These are phyloP conservation scores for Chlamydomonas incerta DNA, from an alignment of 139 green algal species.

Conservation along the genomic window DNA sequence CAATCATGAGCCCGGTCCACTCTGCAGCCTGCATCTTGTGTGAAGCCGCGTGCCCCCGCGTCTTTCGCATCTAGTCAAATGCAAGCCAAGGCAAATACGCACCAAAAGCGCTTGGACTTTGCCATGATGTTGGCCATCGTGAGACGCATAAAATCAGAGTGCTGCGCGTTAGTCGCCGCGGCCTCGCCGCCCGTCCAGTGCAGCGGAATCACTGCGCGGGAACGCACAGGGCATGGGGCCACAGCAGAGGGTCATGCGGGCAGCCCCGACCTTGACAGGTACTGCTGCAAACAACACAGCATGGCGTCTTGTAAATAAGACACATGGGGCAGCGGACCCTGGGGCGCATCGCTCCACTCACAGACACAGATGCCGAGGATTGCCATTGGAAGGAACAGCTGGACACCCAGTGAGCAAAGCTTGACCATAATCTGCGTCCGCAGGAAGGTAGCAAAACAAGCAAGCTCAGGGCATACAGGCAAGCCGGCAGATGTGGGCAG, in stretches of 20 bases:
- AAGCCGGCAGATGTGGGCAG: too few relatives aligned
- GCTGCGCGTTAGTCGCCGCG: too few relatives aligned
- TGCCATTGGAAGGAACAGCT: slow-evolving; percentile 45
- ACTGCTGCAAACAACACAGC: too few relatives aligned
- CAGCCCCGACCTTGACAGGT: too few relatives aligned
- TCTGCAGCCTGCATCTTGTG: too few relatives aligned
- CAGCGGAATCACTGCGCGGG: slow-evolving; percentile 26
- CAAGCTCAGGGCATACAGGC: too few relatives aligned
- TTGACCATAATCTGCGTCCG: slow-evolving; percentile 61
- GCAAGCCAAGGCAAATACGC: background rate
- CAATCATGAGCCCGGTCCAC: too few relatives aligned
- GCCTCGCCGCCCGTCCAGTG: slow-evolving; percentile 16
- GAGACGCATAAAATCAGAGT: slow-evolving; percentile 36
- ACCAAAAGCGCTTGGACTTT: slow-evolving; percentile 21
- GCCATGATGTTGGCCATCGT: slow-evolving; percentile 49
- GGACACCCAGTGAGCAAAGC: slow-evolving; percentile 38
- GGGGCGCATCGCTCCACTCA: background rate
- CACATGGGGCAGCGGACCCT: background rate
- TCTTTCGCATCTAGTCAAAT: too few relatives aligned
- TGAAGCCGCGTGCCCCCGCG: too few relatives aligned
- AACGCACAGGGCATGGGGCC: background rate
- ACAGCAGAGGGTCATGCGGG: too few relatives aligned
- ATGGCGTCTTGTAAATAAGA: too few relatives aligned
- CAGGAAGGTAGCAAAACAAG: too few relatives aligned
- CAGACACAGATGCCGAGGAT: slow-evolving; percentile 31